Evolutionary conservation across 2,329 filamentous ascomycete species (phyloP).

Genomic region (Colletotrichum horii): DNA sequence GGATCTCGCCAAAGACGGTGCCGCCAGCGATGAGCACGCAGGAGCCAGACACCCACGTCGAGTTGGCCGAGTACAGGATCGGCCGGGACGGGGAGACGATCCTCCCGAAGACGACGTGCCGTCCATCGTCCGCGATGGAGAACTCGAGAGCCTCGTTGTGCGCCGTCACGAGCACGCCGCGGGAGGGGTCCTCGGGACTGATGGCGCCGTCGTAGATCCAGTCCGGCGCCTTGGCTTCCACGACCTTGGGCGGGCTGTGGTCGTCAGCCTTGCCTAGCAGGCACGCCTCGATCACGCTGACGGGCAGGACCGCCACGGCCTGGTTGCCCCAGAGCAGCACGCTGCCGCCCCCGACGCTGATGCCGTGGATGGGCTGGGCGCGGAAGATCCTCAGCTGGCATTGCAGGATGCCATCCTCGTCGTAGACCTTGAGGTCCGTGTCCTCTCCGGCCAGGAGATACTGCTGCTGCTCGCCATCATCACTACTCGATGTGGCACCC

Average conservation of each 20-base stretch:
- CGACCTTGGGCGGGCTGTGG: conserved; percentile 17
- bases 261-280: conserved; percentile 26
- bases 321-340: conserved; percentile 75
- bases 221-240: conserved; percentile 62
- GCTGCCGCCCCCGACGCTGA: conserved; percentile 48
- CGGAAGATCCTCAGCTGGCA: conserved; percentile 61
- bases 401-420: conserved; percentile 40
- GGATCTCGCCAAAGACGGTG: conserved; percentile 92
- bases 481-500: conserved; percentile 8
- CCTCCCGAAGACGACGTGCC: conserved; percentile 47
- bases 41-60: conserved; percentile 64
- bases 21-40: conserved; percentile 81
- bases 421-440: conserved; percentile 60
- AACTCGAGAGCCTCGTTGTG: conserved; percentile 80
- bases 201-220: conserved; percentile 77
- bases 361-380: conserved; percentile 77
- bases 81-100: conserved; percentile 74
- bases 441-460: conserved; percentile 67
- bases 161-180: conserved; percentile 75
- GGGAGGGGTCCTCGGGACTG: conserved; percentile 45
- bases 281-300: conserved; percentile 31
- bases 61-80: conserved; percentile 84
- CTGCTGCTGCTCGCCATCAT: conserved; percentile 16
- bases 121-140: conserved; percentile 30
- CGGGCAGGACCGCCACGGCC: conserved; percentile 52